These are phyloP conservation scores for Populus deltoides DNA, from an alignment of 345 rosid species.

Conservation along the genomic window DNA sequence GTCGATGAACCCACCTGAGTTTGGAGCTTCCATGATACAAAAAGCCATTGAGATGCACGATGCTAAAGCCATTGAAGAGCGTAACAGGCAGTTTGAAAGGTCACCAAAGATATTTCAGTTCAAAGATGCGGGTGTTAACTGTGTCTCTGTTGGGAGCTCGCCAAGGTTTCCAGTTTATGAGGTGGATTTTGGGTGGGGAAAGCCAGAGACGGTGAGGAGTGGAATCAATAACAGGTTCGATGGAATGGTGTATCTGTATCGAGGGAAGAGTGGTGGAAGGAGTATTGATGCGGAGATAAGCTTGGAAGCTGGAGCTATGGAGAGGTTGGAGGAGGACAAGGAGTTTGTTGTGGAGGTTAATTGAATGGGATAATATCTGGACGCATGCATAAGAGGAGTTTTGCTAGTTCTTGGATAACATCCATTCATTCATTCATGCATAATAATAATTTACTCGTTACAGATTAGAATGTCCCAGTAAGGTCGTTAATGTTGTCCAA, in stretches of 20 bases:
- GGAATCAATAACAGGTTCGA: slow-evolving; percentile 88
- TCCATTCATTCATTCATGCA: background rate
- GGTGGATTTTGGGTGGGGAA: slow-evolving; percentile 90
- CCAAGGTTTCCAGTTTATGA: slow-evolving; percentile 89
- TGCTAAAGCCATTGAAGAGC: slow-evolving; percentile 56
- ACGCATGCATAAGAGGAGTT: background rate
- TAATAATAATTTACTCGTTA: background rate
- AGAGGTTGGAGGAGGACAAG: slow-evolving; percentile 62
- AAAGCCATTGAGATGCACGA: slow-evolving; percentile 68
- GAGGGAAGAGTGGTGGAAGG: slow-evolving; percentile 74
- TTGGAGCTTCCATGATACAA: slow-evolving; percentile 69
- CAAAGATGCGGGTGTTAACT: slow-evolving; percentile 85
- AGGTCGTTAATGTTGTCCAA: background rate
- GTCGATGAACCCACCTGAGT: slow-evolving; percentile 55
- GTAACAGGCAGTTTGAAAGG: slow-evolving; percentile 79
- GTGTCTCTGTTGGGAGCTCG: slow-evolving; percentile 90
- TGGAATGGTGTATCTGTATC: slow-evolving; percentile 92
- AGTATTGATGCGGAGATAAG: slow-evolving; percentile 88
- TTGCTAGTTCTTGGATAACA: background rate
- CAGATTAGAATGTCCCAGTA: background rate
- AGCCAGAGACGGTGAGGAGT: slow-evolving; percentile 79
- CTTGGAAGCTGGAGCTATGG: slow-evolving; percentile 65
- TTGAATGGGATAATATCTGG: background rate
- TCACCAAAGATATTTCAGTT: slow-evolving; percentile 74
- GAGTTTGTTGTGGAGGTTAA: slow-evolving; percentile 46